phyloP scores from a whole-genome alignment of 2,329 filamentous ascomycete genomes.

The Endocalyx cinctus region DNA sequence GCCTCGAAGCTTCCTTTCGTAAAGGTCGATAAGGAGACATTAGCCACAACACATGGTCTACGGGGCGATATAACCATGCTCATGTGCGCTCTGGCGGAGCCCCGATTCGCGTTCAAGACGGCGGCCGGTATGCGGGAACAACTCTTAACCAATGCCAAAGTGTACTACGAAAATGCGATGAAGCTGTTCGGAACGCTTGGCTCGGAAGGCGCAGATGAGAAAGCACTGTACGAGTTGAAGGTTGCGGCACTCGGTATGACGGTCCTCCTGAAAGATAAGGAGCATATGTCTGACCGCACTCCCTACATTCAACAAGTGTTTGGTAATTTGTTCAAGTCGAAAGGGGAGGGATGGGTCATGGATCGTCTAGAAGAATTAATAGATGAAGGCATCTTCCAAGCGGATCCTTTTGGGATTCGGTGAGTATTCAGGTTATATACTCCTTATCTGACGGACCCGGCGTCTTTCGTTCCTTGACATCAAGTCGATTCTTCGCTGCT shows the following conservation, averaged over 20 bases:
- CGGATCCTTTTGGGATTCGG: too few species aligned
- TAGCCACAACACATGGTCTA: constrained; percentile 22
- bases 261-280: constrained; percentile 8
- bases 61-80: constrained; percentile 24
- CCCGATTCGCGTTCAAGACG: constrained; percentile 17
- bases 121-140: constrained; percentile 16
- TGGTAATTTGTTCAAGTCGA: background rate
- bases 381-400: constrained; percentile 5
- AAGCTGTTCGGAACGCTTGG: constrained; percentile 15
- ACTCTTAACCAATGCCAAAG: constrained; percentile 23
- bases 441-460: too few species aligned
- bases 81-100: constrained; percentile 20
- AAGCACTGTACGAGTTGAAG: constrained; percentile 9
- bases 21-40: background rate
- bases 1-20: constrained; percentile 10
- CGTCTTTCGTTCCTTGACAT: too few species aligned
- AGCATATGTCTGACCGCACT: constrained; percentile 1
- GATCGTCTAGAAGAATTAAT: constrained; percentile 11
- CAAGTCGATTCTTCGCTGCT: too few species aligned
- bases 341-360: constrained; percentile 8
- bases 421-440: too few species aligned
- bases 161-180: constrained; percentile 28
- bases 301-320: constrained; percentile 6
- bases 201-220: constrained; percentile 5
- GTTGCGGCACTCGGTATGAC: constrained; percentile 10